Base-by-base conservation (phyloP, 805 yeast species). In the Metschnikowia koreensis region DNA sequence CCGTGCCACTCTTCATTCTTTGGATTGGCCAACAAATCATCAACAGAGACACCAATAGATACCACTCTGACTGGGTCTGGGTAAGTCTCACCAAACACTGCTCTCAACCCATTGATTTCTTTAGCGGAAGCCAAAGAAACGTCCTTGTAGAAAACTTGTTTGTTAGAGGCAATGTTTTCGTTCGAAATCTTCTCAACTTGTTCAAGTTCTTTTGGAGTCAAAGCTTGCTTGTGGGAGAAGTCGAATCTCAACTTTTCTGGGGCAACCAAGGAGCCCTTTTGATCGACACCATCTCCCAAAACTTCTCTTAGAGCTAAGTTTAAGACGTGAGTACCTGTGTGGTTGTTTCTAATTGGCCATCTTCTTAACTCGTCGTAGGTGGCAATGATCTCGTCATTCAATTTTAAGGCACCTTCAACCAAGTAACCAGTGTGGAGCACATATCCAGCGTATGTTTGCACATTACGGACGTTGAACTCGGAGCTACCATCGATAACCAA, bases 41-140 rank as follows among this genome's bases (percentile, higher is more conserved):
- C 91, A 41, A 94, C 91, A 44, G 97, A 84, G 39, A 81, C 86
- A 66, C 99, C 99, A 65, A 94, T 88, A 31, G 97, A 89, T 45
- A 94, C 97, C 60, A 94, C 99, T 69, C 99, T 85, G 22, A 94
- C 99, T 38, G 99, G 99, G 67, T 94, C 97, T 41, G 99, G 99
- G 67, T 94, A 94, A 3, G 97, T 90, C 77, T 94, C 99, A 65
- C 99, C 99, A 64, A 94, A 94, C 40, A 94, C 99, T 51, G 99
- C 99, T 74, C 99, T 89, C 44, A 94, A 84, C 31, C 97, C 96
- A 59, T 71, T 74, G 60, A 94, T 92, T 44, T 80, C 73, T 63
- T 81, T 83, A 39, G 98, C 99, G 53, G 72, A 65, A 17, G 76
- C 80, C 57, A 94, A 79, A 9, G 87, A 74, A 53, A 93, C 97